phyloP scores from a whole-genome alignment of 2,329 filamentous ascomycete species.

The Sphaerulina musiva region DNA sequence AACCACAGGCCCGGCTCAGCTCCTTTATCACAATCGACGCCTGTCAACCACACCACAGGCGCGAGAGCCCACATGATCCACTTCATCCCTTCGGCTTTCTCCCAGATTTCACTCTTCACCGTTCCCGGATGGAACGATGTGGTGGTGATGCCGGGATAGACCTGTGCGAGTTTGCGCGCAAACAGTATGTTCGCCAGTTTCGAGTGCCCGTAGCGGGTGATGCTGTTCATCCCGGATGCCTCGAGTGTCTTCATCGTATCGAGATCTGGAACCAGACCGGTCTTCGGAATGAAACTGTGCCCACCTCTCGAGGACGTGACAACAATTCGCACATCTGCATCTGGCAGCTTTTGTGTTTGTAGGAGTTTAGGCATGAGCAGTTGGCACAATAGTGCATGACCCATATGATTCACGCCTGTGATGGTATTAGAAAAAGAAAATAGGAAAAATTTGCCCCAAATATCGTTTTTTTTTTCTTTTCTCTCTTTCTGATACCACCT shows the following conservation, averaged over 20 bases:
- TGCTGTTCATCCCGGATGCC: slow-evolving; percentile 5
- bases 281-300: not conserved
- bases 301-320: slow-evolving; percentile 17
- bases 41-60: slow-evolving; percentile 6
- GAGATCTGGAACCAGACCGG: slow-evolving; percentile 4
- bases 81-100: slow-evolving; percentile 14
- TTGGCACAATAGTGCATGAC: slow-evolving; percentile 28
- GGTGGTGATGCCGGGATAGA: slow-evolving; percentile 42
- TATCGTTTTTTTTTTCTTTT: too few relatives aligned
- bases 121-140: slow-evolving; percentile 46
- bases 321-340: slow-evolving; percentile 43
- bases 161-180: slow-evolving; percentile 37
- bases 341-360: slow-evolving; percentile 35
- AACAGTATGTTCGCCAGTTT: slow-evolving; percentile 49
- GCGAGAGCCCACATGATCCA: not conserved
- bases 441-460: too few relatives aligned
- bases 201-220: slow-evolving; percentile 39
- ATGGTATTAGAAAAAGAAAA: too few relatives aligned
- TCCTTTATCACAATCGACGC: slow-evolving; percentile 17
- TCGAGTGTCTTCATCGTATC: slow-evolving; percentile 16
- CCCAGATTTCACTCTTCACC: slow-evolving; percentile 42
- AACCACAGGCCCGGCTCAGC: slow-evolving; percentile 26
- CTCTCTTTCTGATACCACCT: too few relatives aligned
- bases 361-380: slow-evolving; percentile 34
- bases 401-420: slow-evolving; percentile 25